A percentile compares a stretch with the other conserved stretches of the same genome.
Evolutionary conservation across 768 basidiomycete species (phyloP).

Genomic region (Mycena pura): DNA sequence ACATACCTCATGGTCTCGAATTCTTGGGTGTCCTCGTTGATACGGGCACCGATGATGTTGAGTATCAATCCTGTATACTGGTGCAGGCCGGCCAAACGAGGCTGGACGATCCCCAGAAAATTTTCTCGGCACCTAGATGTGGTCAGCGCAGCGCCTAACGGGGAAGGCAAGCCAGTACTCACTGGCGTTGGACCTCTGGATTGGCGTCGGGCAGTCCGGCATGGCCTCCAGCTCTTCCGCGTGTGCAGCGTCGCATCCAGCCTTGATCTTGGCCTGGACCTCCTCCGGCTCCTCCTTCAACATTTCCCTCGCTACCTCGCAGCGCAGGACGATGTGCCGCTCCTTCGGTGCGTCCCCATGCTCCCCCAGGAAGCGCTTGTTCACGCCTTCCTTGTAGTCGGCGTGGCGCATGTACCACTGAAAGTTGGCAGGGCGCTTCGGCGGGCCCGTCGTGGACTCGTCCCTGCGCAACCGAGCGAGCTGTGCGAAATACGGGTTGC

Average conservation of each 20-base stretch:
- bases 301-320: neutral
- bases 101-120: neutral
- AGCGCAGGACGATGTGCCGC: neutral
- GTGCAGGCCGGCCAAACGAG: neutral
- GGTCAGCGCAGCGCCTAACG: neutral
- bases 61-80: neutral
- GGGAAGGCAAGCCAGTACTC: too few relatives aligned
- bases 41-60: neutral
- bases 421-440: neutral
- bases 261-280: neutral
- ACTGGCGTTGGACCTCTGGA: neutral
- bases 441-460: neutral
- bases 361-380: neutral
- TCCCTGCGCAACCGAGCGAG: neutral
- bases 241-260: neutral
- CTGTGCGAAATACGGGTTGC: neutral
- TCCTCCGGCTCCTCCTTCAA: neutral
- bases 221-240: neutral
- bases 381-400: neutral
- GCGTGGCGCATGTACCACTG: neutral
- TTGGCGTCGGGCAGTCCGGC: neutral
- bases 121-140: neutral
- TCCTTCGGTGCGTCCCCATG: neutral
- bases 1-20: neutral
- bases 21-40: neutral